Conservation (phyloP, 1,284 basidiomycete species). For the Microbotryum saponariae region DNA sequence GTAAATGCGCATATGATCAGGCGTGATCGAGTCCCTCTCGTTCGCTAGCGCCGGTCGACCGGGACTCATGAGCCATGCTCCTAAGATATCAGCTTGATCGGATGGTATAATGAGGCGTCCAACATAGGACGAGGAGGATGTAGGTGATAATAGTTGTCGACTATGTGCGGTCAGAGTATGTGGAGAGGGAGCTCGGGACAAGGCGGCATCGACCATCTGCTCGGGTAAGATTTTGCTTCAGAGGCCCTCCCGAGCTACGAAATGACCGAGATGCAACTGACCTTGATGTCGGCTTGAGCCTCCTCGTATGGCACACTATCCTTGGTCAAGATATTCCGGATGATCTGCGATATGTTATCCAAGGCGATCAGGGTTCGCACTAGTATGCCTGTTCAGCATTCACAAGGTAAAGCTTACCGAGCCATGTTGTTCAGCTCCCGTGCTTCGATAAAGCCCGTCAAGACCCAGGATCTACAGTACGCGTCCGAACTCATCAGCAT, state of each 20-base stretch:
- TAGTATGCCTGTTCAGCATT: background rate
- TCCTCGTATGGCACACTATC: conserved; percentile 21
- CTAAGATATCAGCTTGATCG: conserved; percentile 17
- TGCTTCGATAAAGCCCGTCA: conserved; percentile 9
- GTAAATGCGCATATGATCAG: conserved; percentile 29
- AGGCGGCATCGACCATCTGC: conserved; percentile 20
- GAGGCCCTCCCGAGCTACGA: too few relatives aligned
- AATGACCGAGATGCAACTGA: background rate
- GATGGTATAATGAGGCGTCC: conserved; percentile 18
- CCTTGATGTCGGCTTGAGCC: conserved; percentile 16
- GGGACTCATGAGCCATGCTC: conserved; percentile 13
- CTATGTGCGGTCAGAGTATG: conserved; percentile 10
- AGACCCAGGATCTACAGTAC: conserved; percentile 5
- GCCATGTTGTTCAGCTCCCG: background rate
- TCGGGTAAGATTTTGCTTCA: background rate
- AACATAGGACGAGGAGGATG: conserved; percentile 6
- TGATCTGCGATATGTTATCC: conserved; percentile 1
- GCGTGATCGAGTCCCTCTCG: conserved; percentile 16
- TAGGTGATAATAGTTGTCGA: conserved; percentile 6
- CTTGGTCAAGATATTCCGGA: conserved; percentile 21
- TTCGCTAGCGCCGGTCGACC: conserved; percentile 7
- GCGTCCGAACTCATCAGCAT: background rate
- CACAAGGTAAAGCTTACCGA: background rate
- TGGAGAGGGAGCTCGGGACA: conserved; percentile 7
- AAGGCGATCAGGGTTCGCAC: too few relatives aligned